Conservation (phyloP, 2,329 filamentous ascomycete genomes). For the Dactylellina leptospora region DNA sequence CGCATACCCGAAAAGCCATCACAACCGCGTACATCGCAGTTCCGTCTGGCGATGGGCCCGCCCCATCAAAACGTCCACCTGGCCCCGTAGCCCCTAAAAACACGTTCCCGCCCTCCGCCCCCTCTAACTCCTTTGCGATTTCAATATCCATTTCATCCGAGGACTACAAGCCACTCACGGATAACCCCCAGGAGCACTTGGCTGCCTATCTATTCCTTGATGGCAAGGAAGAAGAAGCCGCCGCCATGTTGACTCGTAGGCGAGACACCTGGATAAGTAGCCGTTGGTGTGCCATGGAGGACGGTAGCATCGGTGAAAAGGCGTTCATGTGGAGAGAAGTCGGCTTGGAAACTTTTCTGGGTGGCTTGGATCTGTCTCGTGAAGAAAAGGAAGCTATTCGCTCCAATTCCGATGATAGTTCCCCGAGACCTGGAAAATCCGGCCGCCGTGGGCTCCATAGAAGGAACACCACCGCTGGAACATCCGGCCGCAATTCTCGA, state of each 20-base stretch:
- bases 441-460: conserved; percentile 41
- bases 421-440: conserved; percentile 41
- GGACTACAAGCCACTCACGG: conserved; percentile 90
- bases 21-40: conserved; percentile 98
- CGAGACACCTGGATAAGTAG: conserved; percentile 99
- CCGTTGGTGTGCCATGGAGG: conserved; percentile 92
- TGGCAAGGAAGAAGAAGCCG: conserved; percentile 92
- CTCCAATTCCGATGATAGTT: conserved; percentile 37
- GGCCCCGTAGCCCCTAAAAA: conserved; percentile 73
- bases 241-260: conserved; percentile 86
- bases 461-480: conserved; percentile 44
- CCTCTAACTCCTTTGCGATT: conserved; percentile 95
- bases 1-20: conserved; percentile 90
- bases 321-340: conserved; percentile 98
- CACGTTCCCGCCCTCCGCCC: conserved; percentile 75
- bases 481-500: conserved; percentile 36
- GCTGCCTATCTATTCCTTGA: conserved; percentile 99
- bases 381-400: conserved; percentile 52
- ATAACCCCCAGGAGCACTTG: conserved; percentile 87
- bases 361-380: conserved; percentile 78
- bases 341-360: conserved; percentile 93
- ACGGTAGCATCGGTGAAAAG: conserved; percentile 90
- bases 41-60: conserved; percentile 62
- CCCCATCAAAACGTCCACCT: conserved; percentile 58
- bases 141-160: conserved; percentile 86